A percentile compares a stretch with the other conserved stretches of the same genome.
phyloP scores from a whole-genome alignment of 768 basidiomycete genomes.

The Amanita rubescens region DNA sequence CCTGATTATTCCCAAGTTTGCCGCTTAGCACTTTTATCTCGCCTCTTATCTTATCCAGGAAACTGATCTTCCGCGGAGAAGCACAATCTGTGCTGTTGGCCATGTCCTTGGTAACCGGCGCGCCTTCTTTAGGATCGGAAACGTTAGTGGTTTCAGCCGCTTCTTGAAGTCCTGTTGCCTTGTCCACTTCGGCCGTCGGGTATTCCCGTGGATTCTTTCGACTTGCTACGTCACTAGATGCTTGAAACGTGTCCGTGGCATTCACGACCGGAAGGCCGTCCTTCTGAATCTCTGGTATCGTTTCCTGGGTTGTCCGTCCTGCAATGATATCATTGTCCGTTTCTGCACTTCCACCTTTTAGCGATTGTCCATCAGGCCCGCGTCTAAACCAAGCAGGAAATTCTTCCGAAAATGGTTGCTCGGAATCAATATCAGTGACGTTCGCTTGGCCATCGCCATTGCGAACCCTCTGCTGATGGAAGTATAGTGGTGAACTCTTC shows the following conservation, averaged over 20 bases:
- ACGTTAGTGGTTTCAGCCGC: neutral
- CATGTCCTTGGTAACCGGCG: neutral
- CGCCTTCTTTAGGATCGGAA: neutral
- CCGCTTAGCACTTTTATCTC: conserved; percentile 9
- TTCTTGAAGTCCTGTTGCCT: neutral
- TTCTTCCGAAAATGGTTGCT: neutral
- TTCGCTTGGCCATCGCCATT: neutral
- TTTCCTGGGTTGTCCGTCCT: neutral
- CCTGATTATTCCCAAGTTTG: conserved; percentile 7
- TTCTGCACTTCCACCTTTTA: neutral
- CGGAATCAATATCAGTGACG: neutral
- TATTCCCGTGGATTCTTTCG: neutral
- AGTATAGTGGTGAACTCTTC: neutral
- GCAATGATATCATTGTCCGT: neutral
- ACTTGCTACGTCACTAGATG: neutral
- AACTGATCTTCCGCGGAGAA: conserved; percentile 3
- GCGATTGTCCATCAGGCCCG: neutral
- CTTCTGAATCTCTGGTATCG: neutral
- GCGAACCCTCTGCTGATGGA: neutral
- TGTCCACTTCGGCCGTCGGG: neutral
- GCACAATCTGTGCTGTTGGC: neutral
- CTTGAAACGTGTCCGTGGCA: neutral
- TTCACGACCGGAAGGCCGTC: neutral
- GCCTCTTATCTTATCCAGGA: conserved; percentile 10
- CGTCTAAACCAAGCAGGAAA: neutral